Base-by-base conservation (phyloP, 768 basidiomycete genomes). In the Tylopilus intermedius region DNA sequence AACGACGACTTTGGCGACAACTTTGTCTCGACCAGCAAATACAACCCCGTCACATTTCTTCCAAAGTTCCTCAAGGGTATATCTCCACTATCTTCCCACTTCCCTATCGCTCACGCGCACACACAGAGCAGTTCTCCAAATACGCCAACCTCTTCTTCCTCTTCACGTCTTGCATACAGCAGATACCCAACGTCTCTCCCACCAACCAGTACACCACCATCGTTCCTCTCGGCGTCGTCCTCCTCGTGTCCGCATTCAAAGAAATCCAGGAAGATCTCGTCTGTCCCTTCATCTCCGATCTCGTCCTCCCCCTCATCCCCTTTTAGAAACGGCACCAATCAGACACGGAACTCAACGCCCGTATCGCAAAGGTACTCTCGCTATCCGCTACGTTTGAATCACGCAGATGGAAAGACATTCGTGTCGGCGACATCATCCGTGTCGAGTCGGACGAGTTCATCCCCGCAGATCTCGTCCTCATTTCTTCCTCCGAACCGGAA, bases 131-230 rank as follows among this genome's bases (percentile, higher is more conserved):
- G 82, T 96, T 97, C 76, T 94, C 91, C 41, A 92, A 96, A 81
- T 97, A 97, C 67, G 95, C 96, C 60, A 98, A 99, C 67, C 48
- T 98, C 55, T 99, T 99, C 78, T 99, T 99, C 79, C 77, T 99
- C 53, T 98, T 99, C 76, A 97, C 95, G 29, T 92, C 92, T 18
- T 86, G 80, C 71, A 98, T 98, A 45, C 95, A 98, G 65, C 96
- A 99, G 74, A 94, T 99, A 59, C 96, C 96, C 14, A 90, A 84
- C 61, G 94, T 99, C 7, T 99, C 96, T 1, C 96, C 96, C 14
- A 98, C 95, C 3, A 94, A 96, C 63, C 77, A 73, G 53, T 99
- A 90, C 68, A 99, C 96, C 2, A 99, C 96, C 8, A 94, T 99
- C 67, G 88, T 75, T 0, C 96, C 96, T 14, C 81, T 99, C 41